Conservation (phyloP, 805 yeast genomes). For the Barnettozyma siamensis region DNA sequence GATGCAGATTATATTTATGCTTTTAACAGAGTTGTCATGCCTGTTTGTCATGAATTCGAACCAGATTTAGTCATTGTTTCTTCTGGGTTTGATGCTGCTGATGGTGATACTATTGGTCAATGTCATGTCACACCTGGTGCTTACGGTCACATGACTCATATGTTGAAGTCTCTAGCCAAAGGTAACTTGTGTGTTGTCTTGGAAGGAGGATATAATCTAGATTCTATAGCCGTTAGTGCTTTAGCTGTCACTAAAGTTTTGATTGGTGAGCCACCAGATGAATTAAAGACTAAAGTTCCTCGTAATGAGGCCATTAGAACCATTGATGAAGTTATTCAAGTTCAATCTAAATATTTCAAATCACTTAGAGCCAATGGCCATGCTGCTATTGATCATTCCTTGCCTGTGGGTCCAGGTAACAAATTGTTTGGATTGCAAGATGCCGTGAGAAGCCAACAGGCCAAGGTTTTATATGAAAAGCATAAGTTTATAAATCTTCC, state of each 20-base stretch:
- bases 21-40: conserved; percentile 78
- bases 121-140: conserved; percentile 95
- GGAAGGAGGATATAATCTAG: conserved; percentile 96
- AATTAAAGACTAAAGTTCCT: conserved; percentile 59
- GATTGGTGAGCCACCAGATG: conserved; percentile 93
- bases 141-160: conserved; percentile 93
- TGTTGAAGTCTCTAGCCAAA: conserved; percentile 78
- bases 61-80: conserved; percentile 92
- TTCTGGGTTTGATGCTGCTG: conserved; percentile 98
- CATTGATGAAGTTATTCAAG: conserved; percentile 70
- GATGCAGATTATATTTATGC: conserved; percentile 96
- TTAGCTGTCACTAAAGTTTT: conserved; percentile 86
- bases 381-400: conserved; percentile 31
- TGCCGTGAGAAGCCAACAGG: conserved; percentile 70
- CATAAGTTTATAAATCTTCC: conserved; percentile 67
- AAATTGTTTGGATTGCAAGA: conserved; percentile 56
- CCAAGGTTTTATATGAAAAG: conserved; percentile 45
- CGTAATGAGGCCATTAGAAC: conserved; percentile 72
- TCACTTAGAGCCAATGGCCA: conserved; percentile 64
- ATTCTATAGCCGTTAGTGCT: conserved; percentile 86
- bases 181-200: conserved; percentile 86
- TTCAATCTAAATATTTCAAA: conserved; percentile 86
- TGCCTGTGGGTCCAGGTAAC: conserved; percentile 29
- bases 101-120: conserved; percentile 94
- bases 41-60: conserved; percentile 79